phyloP scores from a whole-genome alignment of 1,284 basidiomycete genomes.

The Ganoderma lucidum region DNA sequence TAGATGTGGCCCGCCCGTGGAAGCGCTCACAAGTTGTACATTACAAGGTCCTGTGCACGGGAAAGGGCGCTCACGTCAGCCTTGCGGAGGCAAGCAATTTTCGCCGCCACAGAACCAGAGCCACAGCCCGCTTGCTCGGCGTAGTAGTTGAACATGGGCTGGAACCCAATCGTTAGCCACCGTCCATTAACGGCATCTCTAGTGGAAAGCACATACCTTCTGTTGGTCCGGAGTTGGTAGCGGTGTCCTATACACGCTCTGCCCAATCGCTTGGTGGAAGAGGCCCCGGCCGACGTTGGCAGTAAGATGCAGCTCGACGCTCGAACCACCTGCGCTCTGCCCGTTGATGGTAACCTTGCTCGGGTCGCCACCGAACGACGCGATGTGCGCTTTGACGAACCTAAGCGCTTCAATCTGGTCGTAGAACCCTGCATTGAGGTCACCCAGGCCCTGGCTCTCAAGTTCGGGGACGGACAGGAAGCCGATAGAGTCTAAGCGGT shows the following conservation, averaged over 20 bases:
- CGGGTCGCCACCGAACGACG: conserved; percentile 69
- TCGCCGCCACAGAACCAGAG: conserved; percentile 42
- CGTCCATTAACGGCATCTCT: not conserved
- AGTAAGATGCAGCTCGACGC: conserved; percentile 63
- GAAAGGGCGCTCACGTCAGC: conserved; percentile 58
- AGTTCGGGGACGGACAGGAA: conserved; percentile 56
- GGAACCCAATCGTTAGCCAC: not conserved
- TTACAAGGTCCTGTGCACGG: conserved; percentile 60
- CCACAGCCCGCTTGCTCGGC: conserved; percentile 57
- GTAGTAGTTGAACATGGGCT: conserved; percentile 62
- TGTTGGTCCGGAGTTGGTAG: conserved; percentile 58
- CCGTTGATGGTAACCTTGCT: conserved; percentile 65
- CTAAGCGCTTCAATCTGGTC: conserved; percentile 68
- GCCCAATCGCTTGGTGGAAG: conserved; percentile 63
- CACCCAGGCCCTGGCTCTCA: conserved; percentile 48
- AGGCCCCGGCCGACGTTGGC: conserved; percentile 49
- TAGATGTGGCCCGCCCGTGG: not conserved
- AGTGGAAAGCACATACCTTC: conserved; percentile 44
- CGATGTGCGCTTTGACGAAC: conserved; percentile 70
- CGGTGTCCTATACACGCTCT: conserved; percentile 63
- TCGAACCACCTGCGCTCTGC: conserved; percentile 66
- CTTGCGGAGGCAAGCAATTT: conserved; percentile 56
- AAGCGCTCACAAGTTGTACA: conserved; percentile 38
- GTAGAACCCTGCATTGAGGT: conserved; percentile 66
- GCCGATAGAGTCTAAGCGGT: conserved; percentile 53